A percentile compares a stretch with the other conserved stretches of the same genome.
Conservation (phyloP, 2,329 filamentous ascomycete genomes). For the Didymella keratinophila region DNA sequence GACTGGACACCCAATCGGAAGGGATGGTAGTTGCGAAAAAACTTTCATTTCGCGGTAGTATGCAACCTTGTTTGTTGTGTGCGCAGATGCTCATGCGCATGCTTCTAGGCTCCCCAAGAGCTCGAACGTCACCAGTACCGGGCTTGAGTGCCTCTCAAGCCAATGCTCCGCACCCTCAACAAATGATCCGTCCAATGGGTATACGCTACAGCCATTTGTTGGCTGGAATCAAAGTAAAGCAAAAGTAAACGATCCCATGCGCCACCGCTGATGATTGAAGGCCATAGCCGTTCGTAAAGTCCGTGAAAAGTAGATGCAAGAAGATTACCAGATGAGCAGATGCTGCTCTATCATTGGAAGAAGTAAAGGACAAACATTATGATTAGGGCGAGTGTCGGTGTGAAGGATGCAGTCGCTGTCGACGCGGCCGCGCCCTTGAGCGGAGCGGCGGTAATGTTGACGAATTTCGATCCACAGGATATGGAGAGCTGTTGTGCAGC, state of each 20-base stretch:
- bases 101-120: constrained; percentile 4
- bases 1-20: constrained; percentile 12
- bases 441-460: constrained; percentile 58
- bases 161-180: constrained; percentile 17
- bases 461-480: constrained; percentile 64
- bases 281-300: constrained; percentile 30
- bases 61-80: constrained; percentile 4
- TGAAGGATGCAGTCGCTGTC: constrained; percentile 32
- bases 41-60: not conserved
- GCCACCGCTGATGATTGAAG: constrained; percentile 50
- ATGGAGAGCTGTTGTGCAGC: constrained; percentile 79
- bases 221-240: constrained; percentile 16
- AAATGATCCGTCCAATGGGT: constrained; percentile 27
- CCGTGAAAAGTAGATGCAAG: constrained; percentile 31
- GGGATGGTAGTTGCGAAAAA: not conserved
- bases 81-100: not conserved
- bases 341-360: constrained; percentile 37
- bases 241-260: constrained; percentile 34
- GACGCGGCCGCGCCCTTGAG: constrained; percentile 42
- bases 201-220: constrained; percentile 26
- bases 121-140: constrained; percentile 4
- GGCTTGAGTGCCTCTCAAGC: constrained; percentile 10
- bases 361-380: constrained; percentile 47
- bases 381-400: constrained; percentile 43
- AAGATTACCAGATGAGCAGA: constrained; percentile 22